These are phyloP conservation scores for Prunus fruticosa DNA, from an alignment of 306 rosid genomes.

Conservation along the genomic window DNA sequence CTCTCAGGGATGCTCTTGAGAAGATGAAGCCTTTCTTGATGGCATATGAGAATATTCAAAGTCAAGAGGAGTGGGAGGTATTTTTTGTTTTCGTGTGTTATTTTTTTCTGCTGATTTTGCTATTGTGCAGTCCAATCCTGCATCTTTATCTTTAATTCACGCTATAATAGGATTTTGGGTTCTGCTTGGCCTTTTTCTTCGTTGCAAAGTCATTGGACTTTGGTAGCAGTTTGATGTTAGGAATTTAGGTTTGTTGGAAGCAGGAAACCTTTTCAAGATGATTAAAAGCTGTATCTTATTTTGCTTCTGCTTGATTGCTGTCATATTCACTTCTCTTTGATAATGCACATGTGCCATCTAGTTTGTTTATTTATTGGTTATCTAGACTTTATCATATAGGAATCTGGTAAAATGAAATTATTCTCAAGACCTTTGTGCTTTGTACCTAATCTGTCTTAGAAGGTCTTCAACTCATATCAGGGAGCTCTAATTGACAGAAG, in stretches of 20 bases:
- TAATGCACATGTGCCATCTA: background rate
- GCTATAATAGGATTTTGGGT: background rate
- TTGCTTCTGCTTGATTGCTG: background rate
- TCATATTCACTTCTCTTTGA: background rate
- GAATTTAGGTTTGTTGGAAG: background rate
- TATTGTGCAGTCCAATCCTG: background rate
- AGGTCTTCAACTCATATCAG: background rate
- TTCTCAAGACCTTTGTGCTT: background rate
- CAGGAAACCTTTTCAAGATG: background rate
- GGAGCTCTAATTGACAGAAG: background rate
- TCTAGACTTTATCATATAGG: background rate
- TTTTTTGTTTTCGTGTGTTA: conserved; percentile 19
- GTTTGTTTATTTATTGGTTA: background rate
- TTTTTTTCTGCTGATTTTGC: conserved; percentile 3
- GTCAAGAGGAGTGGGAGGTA: conserved; percentile 99
- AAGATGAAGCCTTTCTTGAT: conserved; percentile 93
- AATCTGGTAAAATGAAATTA: background rate
- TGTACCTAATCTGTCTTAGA: background rate
- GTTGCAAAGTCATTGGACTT: background rate
- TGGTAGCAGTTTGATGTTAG: background rate
- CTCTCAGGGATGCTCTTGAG: conserved; percentile 84
- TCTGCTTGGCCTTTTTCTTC: background rate
- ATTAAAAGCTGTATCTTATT: background rate
- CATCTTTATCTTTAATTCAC: background rate
- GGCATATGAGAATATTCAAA: conserved; percentile 80